These are phyloP conservation scores for Pseudopyrenochaeta lycopersici DNA, from an alignment of 2,329 filamentous ascomycete genomes.

Conservation along the genomic window DNA sequence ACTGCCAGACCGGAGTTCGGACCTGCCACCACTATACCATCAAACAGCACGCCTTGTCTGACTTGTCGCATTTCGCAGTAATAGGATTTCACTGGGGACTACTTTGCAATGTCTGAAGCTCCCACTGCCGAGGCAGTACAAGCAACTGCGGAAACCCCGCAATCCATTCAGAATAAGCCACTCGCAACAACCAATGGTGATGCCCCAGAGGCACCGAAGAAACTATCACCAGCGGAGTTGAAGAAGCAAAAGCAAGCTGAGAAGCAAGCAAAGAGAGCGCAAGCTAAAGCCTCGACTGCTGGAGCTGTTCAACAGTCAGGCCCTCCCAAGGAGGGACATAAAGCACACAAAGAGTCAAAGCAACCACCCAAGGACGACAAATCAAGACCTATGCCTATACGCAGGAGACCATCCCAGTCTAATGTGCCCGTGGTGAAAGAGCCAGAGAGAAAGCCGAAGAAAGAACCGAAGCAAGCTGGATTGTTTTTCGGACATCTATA, in stretches of 20 bases:
- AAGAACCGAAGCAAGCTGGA: conserved; percentile 64
- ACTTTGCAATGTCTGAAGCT: conserved; percentile 36
- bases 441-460: conserved; percentile 45
- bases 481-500: conserved; percentile 77
- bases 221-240: conserved; percentile 78
- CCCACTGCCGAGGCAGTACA: conserved; percentile 24
- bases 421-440: conserved; percentile 40
- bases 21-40: conserved; percentile 16
- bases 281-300: conserved; percentile 62
- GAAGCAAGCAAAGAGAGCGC: conserved; percentile 84
- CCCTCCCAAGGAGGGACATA: conserved; percentile 38
- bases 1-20: not conserved
- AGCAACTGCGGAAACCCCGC: conserved; percentile 17
- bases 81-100: not conserved
- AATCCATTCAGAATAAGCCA: conserved; percentile 16
- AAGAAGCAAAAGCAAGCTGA: conserved; percentile 92
- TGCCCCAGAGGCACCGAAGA: conserved; percentile 51
- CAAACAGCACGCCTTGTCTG: conserved; percentile 7
- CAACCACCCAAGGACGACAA: conserved; percentile 45
- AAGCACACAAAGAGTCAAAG: conserved; percentile 48
- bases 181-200: conserved; percentile 29
- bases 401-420: conserved; percentile 42
- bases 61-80: not conserved
- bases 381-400: conserved; percentile 41
- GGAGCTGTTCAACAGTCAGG: conserved; percentile 49